A percentile compares a stretch with the other conserved stretches of the same genome.
phyloP scores from a whole-genome alignment of 164 flowering plant species.

The Nymphaea colorata region DNA sequence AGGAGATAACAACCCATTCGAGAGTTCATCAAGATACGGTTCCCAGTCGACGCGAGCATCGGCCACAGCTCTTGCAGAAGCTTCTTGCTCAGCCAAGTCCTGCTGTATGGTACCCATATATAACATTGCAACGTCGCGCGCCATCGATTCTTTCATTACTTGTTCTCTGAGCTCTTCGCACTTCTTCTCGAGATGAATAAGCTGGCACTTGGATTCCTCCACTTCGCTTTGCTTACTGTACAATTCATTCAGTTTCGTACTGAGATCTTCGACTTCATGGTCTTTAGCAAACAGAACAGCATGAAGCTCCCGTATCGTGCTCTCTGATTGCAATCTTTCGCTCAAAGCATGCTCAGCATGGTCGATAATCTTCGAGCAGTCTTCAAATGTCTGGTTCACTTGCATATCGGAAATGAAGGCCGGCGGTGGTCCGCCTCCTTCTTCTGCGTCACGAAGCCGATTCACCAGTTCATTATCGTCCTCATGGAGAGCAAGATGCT shows the following conservation, averaged over 20 bases:
- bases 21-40: slow-evolving; percentile 23
- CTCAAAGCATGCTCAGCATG: slow-evolving; percentile 25
- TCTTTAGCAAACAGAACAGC: slow-evolving; percentile 31
- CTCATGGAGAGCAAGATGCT: slow-evolving; percentile 11
- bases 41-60: slow-evolving; percentile 6
- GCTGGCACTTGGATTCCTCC: neutral
- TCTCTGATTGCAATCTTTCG: slow-evolving; percentile 27
- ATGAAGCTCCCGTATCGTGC: slow-evolving; percentile 39
- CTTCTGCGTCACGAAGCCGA: slow-evolving; percentile 14
- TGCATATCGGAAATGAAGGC: slow-evolving; percentile 13
- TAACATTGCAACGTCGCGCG: slow-evolving; percentile 22
- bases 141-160: slow-evolving; percentile 4
- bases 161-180: neutral
- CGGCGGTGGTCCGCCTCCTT: slow-evolving; percentile 7
- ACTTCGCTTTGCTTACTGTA: slow-evolving; percentile 7
- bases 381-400: slow-evolving; percentile 22
- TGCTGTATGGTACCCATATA: slow-evolving; percentile 15
- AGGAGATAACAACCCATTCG: slow-evolving; percentile 34
- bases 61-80: slow-evolving; percentile 13
- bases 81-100: slow-evolving; percentile 6
- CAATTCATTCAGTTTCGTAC: slow-evolving; percentile 32
- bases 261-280: slow-evolving; percentile 53
- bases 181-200: neutral
- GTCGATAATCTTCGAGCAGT: slow-evolving; percentile 27
- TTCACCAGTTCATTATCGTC: slow-evolving; percentile 13